Conservation (phyloP, 257 asterid genomes). For the Cinchona pubescens region DNA sequence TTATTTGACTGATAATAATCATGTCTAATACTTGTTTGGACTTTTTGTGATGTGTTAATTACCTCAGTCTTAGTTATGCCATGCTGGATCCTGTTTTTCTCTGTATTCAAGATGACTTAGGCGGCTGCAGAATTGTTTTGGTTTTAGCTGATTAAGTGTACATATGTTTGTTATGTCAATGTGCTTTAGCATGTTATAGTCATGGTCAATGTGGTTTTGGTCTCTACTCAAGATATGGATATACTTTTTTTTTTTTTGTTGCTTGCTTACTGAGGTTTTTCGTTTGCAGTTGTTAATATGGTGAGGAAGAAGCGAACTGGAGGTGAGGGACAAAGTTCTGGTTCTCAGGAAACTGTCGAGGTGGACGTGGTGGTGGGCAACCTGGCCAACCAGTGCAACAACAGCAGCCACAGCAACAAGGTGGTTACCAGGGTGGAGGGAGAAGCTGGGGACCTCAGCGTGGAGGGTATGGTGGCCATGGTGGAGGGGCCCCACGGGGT, state of each 20-base stretch:
- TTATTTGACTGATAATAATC: not conserved
- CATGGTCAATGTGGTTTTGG: not conserved
- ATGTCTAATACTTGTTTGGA: not conserved
- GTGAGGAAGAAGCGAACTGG: slow-evolving; percentile 77
- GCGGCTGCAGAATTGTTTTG: no score
- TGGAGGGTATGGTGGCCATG: slow-evolving; percentile 18
- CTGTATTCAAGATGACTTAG: not conserved
- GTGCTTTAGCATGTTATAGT: not conserved
- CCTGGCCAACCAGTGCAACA: slow-evolving; percentile 45
- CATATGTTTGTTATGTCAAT: not conserved
- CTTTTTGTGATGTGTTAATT: no score
- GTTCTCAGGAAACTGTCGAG: slow-evolving; percentile 49
- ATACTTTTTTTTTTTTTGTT: not conserved
- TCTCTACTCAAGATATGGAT: not conserved
- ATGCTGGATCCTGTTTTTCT: not conserved
- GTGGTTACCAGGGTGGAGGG: slow-evolving; percentile 34
- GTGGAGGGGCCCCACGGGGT: slow-evolving; percentile 42
- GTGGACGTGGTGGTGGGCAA: slow-evolving; percentile 49
- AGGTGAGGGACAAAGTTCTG: slow-evolving; percentile 61
- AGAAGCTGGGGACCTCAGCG: slow-evolving; percentile 47
- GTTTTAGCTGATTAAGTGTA: not conserved
- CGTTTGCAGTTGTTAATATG: slow-evolving; percentile 50
- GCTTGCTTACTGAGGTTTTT: not conserved
- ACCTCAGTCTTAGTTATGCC: not conserved
- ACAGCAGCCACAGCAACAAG: slow-evolving; percentile 38